Percentiles rank a stretch among this genome's conserved stretches.
These are phyloP conservation scores for Cinnamomum chago DNA, from an alignment of 164 flowering plant genomes.

Conservation along the genomic window DNA sequence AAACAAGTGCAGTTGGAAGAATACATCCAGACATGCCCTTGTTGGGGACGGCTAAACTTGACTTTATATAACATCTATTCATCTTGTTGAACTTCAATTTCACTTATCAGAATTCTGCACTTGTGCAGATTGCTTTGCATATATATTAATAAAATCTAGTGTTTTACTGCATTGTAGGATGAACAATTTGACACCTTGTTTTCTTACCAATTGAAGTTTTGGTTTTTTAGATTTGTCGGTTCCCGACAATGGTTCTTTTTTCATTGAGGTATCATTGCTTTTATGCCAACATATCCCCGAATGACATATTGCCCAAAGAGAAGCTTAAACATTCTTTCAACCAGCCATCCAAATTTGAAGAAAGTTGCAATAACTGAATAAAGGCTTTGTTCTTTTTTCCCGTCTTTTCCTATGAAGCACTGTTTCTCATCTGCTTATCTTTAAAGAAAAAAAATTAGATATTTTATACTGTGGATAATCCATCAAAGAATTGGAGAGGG, in stretches of 20 bases:
- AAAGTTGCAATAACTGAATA: slow-evolving; percentile 23
- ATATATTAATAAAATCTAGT: neutral
- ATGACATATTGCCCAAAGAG: slow-evolving; percentile 89
- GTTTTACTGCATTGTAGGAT: neutral
- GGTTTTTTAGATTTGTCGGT: neutral
- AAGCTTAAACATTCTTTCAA: slow-evolving; percentile 83
- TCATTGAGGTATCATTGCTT: slow-evolving; percentile 65
- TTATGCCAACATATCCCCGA: slow-evolving; percentile 90
- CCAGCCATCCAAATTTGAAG: slow-evolving; percentile 91
- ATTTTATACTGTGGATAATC: slow-evolving; percentile 91
- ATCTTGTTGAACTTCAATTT: too few species aligned
- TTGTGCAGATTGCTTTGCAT: too few species aligned
- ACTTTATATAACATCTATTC: too few species aligned
- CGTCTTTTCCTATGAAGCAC: neutral
- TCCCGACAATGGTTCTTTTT: neutral
- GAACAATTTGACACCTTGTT: neutral
- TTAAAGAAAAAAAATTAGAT: slow-evolving; percentile 6
- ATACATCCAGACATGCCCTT: neutral
- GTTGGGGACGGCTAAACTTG: neutral
- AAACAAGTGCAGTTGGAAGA: neutral
- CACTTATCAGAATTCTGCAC: too few species aligned
- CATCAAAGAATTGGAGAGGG: slow-evolving; percentile 85
- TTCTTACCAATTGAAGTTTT: too few species aligned
- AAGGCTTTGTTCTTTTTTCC: neutral
- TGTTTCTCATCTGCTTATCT: neutral